Base-by-base conservation (phyloP, 352 stramenopile genomes). In the Globisporangium megalacanthum region DNA sequence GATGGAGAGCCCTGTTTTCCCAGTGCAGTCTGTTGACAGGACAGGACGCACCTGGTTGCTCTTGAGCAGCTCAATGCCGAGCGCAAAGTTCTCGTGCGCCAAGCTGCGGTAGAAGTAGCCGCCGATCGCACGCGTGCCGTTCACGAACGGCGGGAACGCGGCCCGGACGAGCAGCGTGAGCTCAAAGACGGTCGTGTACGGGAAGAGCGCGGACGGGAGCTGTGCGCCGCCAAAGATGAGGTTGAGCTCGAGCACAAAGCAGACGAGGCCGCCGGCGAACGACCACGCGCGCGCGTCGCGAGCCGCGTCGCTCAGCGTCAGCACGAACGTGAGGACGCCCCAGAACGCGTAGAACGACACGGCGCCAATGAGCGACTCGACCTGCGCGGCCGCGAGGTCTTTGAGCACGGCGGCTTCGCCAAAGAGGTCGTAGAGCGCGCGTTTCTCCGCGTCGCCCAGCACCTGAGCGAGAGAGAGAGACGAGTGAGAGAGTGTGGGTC, bases 371-470 rank as follows among this genome's bases (percentile, higher is more conserved):
- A 98, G 81, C 47, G 88, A 81, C 58, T 94, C 90, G 60, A 98
- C 86, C 60, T 94, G 86, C 61, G 96, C 86, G 13, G 71, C 73
- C 61, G 86, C 86, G 58, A 96, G 88, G 36, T 95, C 80, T 53
- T 97, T 95, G 14, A 97, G 77, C 31, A 93, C 87, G 11, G 80
- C 75, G 20, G 82, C 79, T 61, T 96, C 83, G 37, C 95, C 95
- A 68, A 98, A 98, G 58, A 98, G 88, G 69, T 99, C 97, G 74
- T 99, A 99, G 13, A 98, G 75, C 51, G 90, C 82, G 58, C 94
- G 84, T 63, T 96, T 94, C 69, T 97, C 80, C 54, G 92, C 84
- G 64, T 99, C 95, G 45, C 81, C 76, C 37, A 94, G 61, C 35
- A 88, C 57, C 69, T 83, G 36, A 9, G 46, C 0, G 36, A 8